Base-by-base conservation (phyloP, 129 eudicot species). In the Apium graveolens region DNA sequence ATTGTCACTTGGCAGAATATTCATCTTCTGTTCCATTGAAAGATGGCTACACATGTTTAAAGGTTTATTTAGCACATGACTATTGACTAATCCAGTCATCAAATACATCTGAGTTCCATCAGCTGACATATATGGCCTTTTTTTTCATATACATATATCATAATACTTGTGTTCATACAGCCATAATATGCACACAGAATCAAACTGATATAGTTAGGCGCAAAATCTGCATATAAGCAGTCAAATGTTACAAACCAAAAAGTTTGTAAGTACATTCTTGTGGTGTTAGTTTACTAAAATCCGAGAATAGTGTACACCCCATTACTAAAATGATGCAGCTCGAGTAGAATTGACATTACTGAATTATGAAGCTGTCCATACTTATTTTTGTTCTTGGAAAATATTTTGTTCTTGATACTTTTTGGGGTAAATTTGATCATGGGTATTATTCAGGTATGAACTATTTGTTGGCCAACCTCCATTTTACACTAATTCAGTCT, bases 381-480 rank as follows among this genome's bases (percentile, higher is more conserved):
- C 38, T 26, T 62, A 0, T 32, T 6, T 17, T 66, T 31, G 39
- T 31, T 66, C 20, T 65, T 65, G 71, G 4, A 16, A 66, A 31
- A 4, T 29, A 66, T 66, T 74, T 74, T 29, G 11, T 81, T 41
- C 29, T 68, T 75, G 31, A 65, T 77, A 10, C 63, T 34, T n/a
- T 37, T 11, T 24, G 48, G 43, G 57, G 18, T 7, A 21, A 26
- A 73, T 9, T 35, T 83, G 78, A 69, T 74, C 27, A 29, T 51
- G 63, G 32, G 72, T 51, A 76, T 32, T 42, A 77, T 83, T 57
- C 88, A 96, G 99, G 89, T 96, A 96, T 82, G 99, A 96, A 76
- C 91, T 96, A 66, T 96, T 90, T 85, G 99, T 96, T 41, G 99
- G 99, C 73, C 97, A 96, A 63, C 99, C 99, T 83, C 99, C 99